Base-by-base conservation (phyloP, 1,139 yeast genomes). In the Candida sp. region DNA sequence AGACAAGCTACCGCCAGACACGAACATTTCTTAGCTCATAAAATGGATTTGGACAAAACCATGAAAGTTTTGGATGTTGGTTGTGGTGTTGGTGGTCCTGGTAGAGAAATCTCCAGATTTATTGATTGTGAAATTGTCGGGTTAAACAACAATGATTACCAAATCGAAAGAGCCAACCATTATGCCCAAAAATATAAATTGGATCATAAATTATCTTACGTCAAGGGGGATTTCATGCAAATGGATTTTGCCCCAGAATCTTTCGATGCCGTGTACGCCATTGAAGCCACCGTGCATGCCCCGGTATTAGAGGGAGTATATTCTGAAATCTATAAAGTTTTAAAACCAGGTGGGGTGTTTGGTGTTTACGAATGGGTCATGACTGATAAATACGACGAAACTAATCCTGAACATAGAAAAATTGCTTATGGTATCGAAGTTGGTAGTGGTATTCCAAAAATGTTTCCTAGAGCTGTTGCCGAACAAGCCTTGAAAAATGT, bases 81-180 rank as follows among this genome's bases (percentile, higher is more conserved):
- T 42, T 93, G 99, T 74, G 99, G 99, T 77, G 96, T 93, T 57
- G 99, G 99, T 63, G 99, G 99, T 36, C 99, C 99, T 57, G 98
- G 97, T 33, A 85, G 97, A 68, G 97, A 93, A 72, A 93, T 93
- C 61, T 78, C 86, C 51, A 81, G 97, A 64, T 93, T 93, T 73
- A 85, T 98, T 45, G 91, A 86, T 56, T 86, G 93, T 69, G 72
- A 81, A 56, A 77, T 93, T 64, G 87, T 87, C 53, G 99, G 99
- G 41, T 79, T 93, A 60, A 93, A 93, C 76, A 93, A 93, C 76
- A 95, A 93, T 64, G 99, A 93, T 70, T 95, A 93, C 79, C 95
- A 93, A 75, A 87, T 93, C 57, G 90, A 85, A 62, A 87, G 96
- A 66, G 99, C 96, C 46, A 86, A 81, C 65, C 78, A 78, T 67